These are phyloP conservation scores for Floccularia luteovirens DNA, from an alignment of 768 basidiomycete genomes.

Conservation along the genomic window DNA sequence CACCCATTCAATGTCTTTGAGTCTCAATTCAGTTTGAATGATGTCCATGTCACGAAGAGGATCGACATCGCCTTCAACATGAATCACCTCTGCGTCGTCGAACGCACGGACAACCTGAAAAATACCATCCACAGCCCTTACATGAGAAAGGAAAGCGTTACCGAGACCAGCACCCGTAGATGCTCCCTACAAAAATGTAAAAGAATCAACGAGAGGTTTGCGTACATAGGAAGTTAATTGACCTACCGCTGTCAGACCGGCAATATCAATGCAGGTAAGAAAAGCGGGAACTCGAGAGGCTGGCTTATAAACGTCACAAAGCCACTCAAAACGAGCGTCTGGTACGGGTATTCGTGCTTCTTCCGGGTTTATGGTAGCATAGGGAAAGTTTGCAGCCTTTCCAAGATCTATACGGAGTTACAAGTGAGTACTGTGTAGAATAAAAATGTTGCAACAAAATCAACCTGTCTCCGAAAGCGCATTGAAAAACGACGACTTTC, in stretches of 20 bases:
- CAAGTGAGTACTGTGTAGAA: background rate
- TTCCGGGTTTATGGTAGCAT: slow-evolving; percentile 90
- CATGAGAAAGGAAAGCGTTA: slow-evolving; percentile 95
- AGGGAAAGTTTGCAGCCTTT: slow-evolving; percentile 97
- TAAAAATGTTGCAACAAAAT: slow-evolving; percentile 4
- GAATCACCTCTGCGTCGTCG: slow-evolving; percentile 98
- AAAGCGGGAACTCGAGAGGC: slow-evolving; percentile 83
- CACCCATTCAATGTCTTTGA: slow-evolving; percentile 99
- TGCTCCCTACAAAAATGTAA: slow-evolving; percentile 55
- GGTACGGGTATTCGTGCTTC: slow-evolving; percentile 96
- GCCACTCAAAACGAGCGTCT: slow-evolving; percentile 91
- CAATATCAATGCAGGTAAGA: slow-evolving; percentile 97
- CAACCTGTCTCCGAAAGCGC: slow-evolving; percentile 86
- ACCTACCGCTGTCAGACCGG: slow-evolving; percentile 87
- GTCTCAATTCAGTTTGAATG: slow-evolving; percentile 85
- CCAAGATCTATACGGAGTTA: slow-evolving; percentile 57
- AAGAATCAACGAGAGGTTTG: slow-evolving; percentile 2
- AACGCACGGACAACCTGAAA: slow-evolving; percentile 98
- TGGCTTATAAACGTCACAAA: slow-evolving; percentile 88
- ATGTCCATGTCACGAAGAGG: slow-evolving; percentile 97
- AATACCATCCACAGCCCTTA: slow-evolving; percentile 97
- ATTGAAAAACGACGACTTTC: slow-evolving; percentile 99
- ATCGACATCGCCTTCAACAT: slow-evolving; percentile 97
- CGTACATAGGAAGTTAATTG: slow-evolving; percentile 1
- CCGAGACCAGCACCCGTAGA: slow-evolving; percentile 98